Evolutionary conservation across 805 yeast genomes (phyloP).

Genomic region (Candida michaelii): DNA sequence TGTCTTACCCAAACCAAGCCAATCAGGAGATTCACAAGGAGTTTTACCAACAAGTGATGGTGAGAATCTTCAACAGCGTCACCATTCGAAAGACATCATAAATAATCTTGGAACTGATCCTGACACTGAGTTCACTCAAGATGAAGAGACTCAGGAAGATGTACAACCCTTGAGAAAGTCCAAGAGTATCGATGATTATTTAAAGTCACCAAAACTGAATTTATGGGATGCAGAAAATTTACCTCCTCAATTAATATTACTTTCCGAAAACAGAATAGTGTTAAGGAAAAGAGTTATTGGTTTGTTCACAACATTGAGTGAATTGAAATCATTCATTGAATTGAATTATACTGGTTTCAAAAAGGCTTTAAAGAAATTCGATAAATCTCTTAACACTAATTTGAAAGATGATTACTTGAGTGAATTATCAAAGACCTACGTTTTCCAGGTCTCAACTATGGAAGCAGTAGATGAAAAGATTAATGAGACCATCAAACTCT

Average conservation of each 20-base stretch:
- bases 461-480: slow-evolving; percentile 32
- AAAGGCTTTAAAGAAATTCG: slow-evolving; percentile 54
- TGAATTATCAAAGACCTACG: slow-evolving; percentile 45
- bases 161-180: slow-evolving; percentile 6
- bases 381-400: slow-evolving; percentile 46
- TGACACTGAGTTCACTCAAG: slow-evolving; percentile 38
- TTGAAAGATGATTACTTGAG: slow-evolving; percentile 44
- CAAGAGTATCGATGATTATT: slow-evolving; percentile 30
- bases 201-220: slow-evolving; percentile 36
- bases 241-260: slow-evolving; percentile 34
- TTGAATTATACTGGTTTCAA: slow-evolving; percentile 53
- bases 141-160: slow-evolving; percentile 22
- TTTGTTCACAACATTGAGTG: slow-evolving; percentile 45
- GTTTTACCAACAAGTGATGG: neutral
- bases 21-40: slow-evolving; percentile 5
- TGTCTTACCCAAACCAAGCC: slow-evolving; percentile 3
- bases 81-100: neutral
- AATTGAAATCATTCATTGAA: slow-evolving; percentile 51
- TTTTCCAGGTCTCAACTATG: slow-evolving; percentile 37
- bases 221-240: slow-evolving; percentile 29
- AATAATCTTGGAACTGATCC: slow-evolving; percentile 25
- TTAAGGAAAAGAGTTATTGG: slow-evolving; percentile 48
- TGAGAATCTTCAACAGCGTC: neutral
- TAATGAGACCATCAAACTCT: slow-evolving; percentile 30
- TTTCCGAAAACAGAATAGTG: slow-evolving; percentile 51